Percentiles rank a stretch among this genome's conserved stretches.
These are phyloP conservation scores for Capillidium heterosporum DNA, from an alignment of 371 early-diverging fungal species.

Conservation along the genomic window DNA sequence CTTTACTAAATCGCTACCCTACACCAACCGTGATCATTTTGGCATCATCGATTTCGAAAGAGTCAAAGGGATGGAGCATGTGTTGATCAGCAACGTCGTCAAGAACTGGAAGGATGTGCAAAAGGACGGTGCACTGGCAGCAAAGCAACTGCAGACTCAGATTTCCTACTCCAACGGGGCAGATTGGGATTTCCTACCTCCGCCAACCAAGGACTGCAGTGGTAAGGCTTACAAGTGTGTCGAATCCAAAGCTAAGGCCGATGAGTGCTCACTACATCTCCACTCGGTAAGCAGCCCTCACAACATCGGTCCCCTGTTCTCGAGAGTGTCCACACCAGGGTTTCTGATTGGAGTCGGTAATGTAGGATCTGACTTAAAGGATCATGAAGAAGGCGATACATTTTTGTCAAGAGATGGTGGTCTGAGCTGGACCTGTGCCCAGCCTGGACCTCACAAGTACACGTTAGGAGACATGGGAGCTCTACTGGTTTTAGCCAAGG, in stretches of 20 bases:
- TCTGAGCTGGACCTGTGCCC: constrained; percentile 55
- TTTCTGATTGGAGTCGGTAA: constrained; percentile 79
- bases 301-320: constrained; percentile 48
- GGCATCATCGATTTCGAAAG: constrained; percentile 85
- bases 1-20: constrained; percentile 51
- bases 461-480: constrained; percentile 78
- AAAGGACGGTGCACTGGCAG: constrained; percentile 12
- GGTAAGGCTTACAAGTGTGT: constrained; percentile 25
- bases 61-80: constrained; percentile 61
- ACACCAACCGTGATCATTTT: constrained; percentile 50
- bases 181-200: constrained; percentile 23
- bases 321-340: constrained; percentile 59
- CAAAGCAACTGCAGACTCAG: constrained; percentile 46
- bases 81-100: constrained; percentile 67
- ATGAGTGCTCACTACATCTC: constrained; percentile 61
- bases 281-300: constrained; percentile 59
- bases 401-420: constrained; percentile 77
- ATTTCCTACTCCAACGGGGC: constrained; percentile 80
- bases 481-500: constrained; percentile 51
- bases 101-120: constrained; percentile 40
- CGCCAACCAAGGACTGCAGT: constrained; percentile 23
- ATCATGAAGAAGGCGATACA: constrained; percentile 59
- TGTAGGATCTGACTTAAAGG: constrained; percentile 47
- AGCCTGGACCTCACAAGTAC: constrained; percentile 69
- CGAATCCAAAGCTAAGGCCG: constrained; percentile 40